phyloP scores from a whole-genome alignment of 2,329 filamentous ascomycete genomes.

The Neonectria hederae region DNA sequence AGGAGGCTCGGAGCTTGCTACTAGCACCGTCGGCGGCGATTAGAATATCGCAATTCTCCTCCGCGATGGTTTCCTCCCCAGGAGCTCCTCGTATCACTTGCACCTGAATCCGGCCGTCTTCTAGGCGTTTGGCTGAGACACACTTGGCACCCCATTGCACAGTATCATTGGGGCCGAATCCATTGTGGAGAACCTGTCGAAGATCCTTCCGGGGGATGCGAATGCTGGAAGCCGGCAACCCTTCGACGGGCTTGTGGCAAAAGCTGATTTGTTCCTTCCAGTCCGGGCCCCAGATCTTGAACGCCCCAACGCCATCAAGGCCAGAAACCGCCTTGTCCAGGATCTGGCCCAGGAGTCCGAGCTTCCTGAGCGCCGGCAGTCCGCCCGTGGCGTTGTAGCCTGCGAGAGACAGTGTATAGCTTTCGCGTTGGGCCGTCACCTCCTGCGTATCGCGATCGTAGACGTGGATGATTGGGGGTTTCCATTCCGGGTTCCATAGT shows the following conservation, averaged over 20 bases:
- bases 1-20: constrained; percentile 50
- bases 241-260: constrained; percentile 42
- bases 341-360: constrained; percentile 50
- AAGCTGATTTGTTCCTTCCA: constrained; percentile 50
- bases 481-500: constrained; percentile 46
- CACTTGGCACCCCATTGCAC: constrained; percentile 43
- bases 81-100: constrained; percentile 19
- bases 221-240: constrained; percentile 49
- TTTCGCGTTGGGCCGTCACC: constrained; percentile 44
- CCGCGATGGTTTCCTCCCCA: constrained; percentile 5
- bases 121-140: constrained; percentile 33
- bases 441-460: constrained; percentile 54
- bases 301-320: constrained; percentile 43
- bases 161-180: constrained; percentile 21
- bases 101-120: constrained; percentile 39
- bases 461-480: constrained; percentile 49
- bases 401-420: constrained; percentile 52
- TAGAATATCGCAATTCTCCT: constrained; percentile 52
- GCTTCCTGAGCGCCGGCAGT: constrained; percentile 49
- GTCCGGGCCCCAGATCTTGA: constrained; percentile 53
- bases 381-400: constrained; percentile 48
- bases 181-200: constrained; percentile 47
- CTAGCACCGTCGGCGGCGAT: constrained; percentile 57
- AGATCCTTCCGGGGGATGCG: constrained; percentile 51
- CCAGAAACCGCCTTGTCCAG: constrained; percentile 46